These are phyloP conservation scores for Fraxinus velutina DNA, from an alignment of 305 asterid species.

Conservation along the genomic window DNA sequence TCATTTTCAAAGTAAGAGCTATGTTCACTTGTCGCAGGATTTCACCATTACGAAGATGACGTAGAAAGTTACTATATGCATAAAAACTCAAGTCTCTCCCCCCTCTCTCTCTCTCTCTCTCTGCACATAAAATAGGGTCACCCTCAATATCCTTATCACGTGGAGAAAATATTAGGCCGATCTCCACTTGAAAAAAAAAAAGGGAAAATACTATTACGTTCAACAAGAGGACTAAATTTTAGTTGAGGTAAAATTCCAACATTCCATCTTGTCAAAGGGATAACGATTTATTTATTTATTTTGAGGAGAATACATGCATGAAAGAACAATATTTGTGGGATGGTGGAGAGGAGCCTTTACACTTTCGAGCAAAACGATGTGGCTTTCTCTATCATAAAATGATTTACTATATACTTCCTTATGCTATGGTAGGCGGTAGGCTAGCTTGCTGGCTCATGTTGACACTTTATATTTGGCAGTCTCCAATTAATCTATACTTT, in stretches of 20 bases:
- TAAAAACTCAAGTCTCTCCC: neutral
- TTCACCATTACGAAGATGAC: neutral
- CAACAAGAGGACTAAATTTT: slow-evolving; percentile 21
- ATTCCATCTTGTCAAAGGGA: slow-evolving; percentile 41
- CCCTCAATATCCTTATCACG: neutral
- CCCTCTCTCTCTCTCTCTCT: neutral
- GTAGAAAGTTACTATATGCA: neutral
- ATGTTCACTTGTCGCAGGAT: neutral
- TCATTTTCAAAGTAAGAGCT: neutral
- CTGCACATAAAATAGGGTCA: neutral
- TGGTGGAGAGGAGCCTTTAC: slow-evolving; percentile 41
- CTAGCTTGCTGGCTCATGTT: neutral
- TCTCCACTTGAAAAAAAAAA: slow-evolving; percentile 11
- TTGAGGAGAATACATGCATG: slow-evolving; percentile 29
- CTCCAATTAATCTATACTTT: neutral
- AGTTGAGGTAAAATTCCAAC: slow-evolving; percentile 14
- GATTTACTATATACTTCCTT: neutral
- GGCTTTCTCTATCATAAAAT: slow-evolving; percentile 40
- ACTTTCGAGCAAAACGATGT: slow-evolving; percentile 59
- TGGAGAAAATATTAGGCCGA: neutral
- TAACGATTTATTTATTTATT: slow-evolving; percentile 8
- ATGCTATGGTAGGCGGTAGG: neutral
- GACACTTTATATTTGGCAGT: neutral
- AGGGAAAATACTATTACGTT: neutral
- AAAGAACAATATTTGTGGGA: slow-evolving; percentile 16